phyloP scores from a whole-genome alignment of 2,329 filamentous ascomycete genomes.

The Pleurostoma richardsiae region DNA sequence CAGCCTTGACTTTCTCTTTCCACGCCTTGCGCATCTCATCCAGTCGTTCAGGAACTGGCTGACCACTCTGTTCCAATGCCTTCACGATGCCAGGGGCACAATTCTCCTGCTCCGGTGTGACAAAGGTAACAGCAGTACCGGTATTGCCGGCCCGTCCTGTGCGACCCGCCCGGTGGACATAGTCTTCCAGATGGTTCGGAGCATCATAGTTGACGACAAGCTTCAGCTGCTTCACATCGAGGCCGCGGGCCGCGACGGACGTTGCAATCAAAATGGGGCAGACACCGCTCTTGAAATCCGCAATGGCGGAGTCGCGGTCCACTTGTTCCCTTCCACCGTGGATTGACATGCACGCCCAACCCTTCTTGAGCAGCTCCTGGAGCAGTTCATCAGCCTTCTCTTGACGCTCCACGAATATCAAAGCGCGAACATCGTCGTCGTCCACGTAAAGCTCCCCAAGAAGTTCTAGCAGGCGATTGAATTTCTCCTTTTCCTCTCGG shows the following conservation, averaged over 20 bases:
- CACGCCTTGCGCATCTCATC: slow-evolving; percentile 67
- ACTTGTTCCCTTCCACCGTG: slow-evolving; percentile 92
- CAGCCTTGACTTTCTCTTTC: slow-evolving; percentile 84
- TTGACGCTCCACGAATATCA: slow-evolving; percentile 91
- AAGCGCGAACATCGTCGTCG: slow-evolving; percentile 82
- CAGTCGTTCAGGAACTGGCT: slow-evolving; percentile 69
- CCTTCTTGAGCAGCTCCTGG: slow-evolving; percentile 74
- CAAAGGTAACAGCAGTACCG: slow-evolving; percentile 89
- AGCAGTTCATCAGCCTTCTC: slow-evolving; percentile 80
- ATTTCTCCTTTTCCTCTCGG: slow-evolving; percentile 76
- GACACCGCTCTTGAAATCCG: slow-evolving; percentile 88
- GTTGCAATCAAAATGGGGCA: slow-evolving; percentile 90
- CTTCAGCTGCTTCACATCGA: slow-evolving; percentile 95
- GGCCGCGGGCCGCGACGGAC: slow-evolving; percentile 87
- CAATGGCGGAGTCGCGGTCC: slow-evolving; percentile 86
- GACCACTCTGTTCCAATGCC: slow-evolving; percentile 86
- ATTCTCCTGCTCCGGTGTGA: slow-evolving; percentile 87
- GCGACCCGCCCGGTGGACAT: slow-evolving; percentile 89
- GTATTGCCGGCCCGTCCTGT: slow-evolving; percentile 93
- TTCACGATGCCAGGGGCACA: slow-evolving; percentile 86
- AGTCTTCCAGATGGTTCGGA: slow-evolving; percentile 92
- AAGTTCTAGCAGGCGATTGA: slow-evolving; percentile 76
- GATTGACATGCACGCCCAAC: slow-evolving; percentile 88
- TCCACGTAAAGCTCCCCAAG: slow-evolving; percentile 80
- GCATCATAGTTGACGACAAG: slow-evolving; percentile 94